Base-by-base conservation (phyloP, 1,284 basidiomycete genomes). In the Cutaneotrichosporon daszewskae region DNA sequence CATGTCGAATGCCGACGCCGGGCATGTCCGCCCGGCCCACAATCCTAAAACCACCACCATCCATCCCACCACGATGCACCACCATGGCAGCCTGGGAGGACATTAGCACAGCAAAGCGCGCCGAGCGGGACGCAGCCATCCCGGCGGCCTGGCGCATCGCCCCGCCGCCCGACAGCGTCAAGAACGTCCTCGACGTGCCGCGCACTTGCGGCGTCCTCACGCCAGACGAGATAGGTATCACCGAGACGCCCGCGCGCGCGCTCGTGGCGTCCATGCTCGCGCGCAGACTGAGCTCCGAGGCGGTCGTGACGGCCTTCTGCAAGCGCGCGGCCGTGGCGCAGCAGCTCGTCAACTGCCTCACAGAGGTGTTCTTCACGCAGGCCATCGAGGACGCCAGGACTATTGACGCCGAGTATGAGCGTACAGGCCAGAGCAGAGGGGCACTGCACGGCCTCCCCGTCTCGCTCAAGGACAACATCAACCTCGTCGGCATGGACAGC, bases 191-290 rank as follows among this genome's bases (percentile, higher is more conserved):
- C 17, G 62, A 71, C 37, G 68, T 84, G 32, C 82, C 83, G 1
- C 71, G 71, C 40, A 68, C 72, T 4, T 81, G 78, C 56, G 82
- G 83, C 2, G 54, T 87, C 7, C 72, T 89, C 24, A 74, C 76
- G 0, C 37, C 63, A 2, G 71, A 66, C 33, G 86, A 89, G 59
- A 57, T 85, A 7, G 76, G 77, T 45, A 84, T 88, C 23, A 85
- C 85, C 8, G 74, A 76, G 40, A 72, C 57, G 69, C 19, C 65
- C 35, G 58, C 68, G 14, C 32, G 45, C 0, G 43, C 18, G n/a
- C 51, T 68, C 19, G 51, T 63, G n/a, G 37, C 40, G 18, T 24
- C 40, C 41, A 51, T 68, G 42, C 13, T 44, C 17, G 38, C 28
- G 10, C 45, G 53, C 2, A 40, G 49, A 37, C 39, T 54, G 32